Evolutionary conservation across 805 yeast genomes (phyloP).

Genomic region (Wickerhamomyces queroliae): DNA sequence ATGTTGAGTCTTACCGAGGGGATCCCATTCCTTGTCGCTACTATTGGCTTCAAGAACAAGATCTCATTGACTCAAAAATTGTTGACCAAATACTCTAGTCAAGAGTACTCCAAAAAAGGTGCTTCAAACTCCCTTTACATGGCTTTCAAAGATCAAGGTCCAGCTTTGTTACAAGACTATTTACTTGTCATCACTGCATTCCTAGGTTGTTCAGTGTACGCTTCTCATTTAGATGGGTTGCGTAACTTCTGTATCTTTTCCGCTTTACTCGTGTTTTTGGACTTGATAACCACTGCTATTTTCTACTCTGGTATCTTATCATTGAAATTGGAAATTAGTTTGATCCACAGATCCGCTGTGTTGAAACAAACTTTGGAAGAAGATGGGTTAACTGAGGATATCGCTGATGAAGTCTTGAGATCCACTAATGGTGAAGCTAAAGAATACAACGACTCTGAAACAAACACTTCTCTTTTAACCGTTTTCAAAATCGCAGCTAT

Average conservation of each 20-base stretch:
- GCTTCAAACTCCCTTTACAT: conserved; percentile 28
- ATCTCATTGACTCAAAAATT: conserved; percentile 63
- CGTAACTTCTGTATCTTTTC: conserved; percentile 76
- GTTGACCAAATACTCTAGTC: conserved; percentile 25
- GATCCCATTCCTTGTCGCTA: conserved; percentile 86
- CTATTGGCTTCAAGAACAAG: conserved; percentile 88
- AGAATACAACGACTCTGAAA: conserved; percentile 23
- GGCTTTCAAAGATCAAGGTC: conserved; percentile 31
- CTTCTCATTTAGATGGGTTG: conserved; percentile 65
- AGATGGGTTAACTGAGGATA: conserved; percentile 75
- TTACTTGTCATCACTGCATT: conserved; percentile 67
- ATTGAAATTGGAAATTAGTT: conserved; percentile 80
- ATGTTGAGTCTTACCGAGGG: conserved; percentile 81
- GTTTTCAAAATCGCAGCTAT: conserved; percentile 57
- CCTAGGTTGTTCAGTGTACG: conserved; percentile 56
- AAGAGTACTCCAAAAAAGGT: conserved; percentile 25
- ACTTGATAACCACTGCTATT: conserved; percentile 67
- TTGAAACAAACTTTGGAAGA: conserved; percentile 82
- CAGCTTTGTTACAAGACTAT: conserved; percentile 59
- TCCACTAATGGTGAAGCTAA: conserved; percentile 19
- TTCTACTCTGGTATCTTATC: conserved; percentile 81
- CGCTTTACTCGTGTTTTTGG: conserved; percentile 64
- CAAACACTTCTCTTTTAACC: conserved; percentile 40
- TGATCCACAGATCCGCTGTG: conserved; percentile 76
- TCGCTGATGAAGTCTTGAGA: conserved; percentile 63